phyloP scores from a whole-genome alignment of 257 asterid species.

The Petunia secreta region DNA sequence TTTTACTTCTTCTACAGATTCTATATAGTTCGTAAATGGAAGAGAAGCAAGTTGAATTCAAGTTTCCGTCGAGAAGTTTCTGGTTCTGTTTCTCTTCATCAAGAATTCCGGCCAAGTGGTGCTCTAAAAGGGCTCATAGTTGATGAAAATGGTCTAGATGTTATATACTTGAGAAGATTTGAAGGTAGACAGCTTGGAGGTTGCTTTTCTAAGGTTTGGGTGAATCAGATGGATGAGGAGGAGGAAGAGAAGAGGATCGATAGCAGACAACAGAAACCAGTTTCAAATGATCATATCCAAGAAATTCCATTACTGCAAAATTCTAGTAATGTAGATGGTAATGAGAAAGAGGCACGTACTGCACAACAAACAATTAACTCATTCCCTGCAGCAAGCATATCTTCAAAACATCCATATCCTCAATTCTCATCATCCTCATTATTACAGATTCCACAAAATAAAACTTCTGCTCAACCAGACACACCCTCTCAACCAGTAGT shows the following conservation, averaged over 20 bases:
- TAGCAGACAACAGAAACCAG: conserved; percentile 41
- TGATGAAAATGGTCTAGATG: conserved; percentile 75
- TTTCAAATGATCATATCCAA: conserved; percentile 43
- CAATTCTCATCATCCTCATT: conserved; percentile 34
- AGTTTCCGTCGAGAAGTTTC: conserved; percentile 57
- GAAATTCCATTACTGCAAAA: conserved; percentile 63
- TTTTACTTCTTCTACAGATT: conserved; percentile 48
- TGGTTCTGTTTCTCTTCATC: conserved; percentile 18
- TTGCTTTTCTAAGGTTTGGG: conserved; percentile 73
- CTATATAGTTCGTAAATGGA: conserved; percentile 34
- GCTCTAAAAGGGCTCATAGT: conserved; percentile 61
- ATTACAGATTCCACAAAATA: conserved; percentile 27
- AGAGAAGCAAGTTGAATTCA: conserved; percentile 30
- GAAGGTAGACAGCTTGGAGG: conserved; percentile 43
- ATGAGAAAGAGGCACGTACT: conserved; percentile 16
- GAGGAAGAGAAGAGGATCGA: conserved; percentile 55
- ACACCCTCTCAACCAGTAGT: background rate
- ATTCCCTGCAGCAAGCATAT: conserved; percentile 17
- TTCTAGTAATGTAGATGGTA: conserved; percentile 30
- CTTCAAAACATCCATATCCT: conserved; percentile 14
- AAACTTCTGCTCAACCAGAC: background rate
- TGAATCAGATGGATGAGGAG: conserved; percentile 57
- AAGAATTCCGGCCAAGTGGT: conserved; percentile 52
- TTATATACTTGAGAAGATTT: conserved; percentile 56
- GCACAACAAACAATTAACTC: conserved; percentile 20